These are phyloP conservation scores for Rhizophora apiculata DNA, from an alignment of 345 rosid genomes.

Conservation along the genomic window DNA sequence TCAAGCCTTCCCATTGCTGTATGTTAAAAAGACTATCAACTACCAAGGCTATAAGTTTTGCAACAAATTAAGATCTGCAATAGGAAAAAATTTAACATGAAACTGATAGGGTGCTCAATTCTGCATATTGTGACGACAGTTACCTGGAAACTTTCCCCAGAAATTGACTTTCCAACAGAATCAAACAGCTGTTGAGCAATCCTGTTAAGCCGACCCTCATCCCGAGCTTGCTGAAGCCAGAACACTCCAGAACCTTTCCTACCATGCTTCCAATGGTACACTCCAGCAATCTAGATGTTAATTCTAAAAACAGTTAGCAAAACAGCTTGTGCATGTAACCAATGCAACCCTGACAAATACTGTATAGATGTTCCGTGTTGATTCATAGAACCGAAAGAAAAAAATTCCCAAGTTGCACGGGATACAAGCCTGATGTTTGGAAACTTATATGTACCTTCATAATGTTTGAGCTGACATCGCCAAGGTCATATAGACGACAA, in stretches of 20 bases:
- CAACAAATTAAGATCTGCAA: neutral
- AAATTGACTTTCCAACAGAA: slow-evolving; percentile 85
- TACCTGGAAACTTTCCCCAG: slow-evolving; percentile 93
- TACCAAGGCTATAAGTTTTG: neutral
- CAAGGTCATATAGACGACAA: slow-evolving; percentile 80
- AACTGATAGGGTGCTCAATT: neutral
- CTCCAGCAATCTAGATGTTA: slow-evolving; percentile 69
- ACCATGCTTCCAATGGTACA: slow-evolving; percentile 95
- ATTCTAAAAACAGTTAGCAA: slow-evolving; percentile 1
- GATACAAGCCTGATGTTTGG: neutral
- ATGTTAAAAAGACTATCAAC: slow-evolving; percentile 5
- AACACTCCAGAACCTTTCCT: slow-evolving; percentile 78
- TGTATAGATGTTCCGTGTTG: neutral
- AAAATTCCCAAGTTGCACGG: too few species aligned
- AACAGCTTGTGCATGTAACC: neutral
- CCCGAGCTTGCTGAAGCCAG: slow-evolving; percentile 93
- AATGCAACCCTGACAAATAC: neutral
- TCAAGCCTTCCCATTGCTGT: slow-evolving; percentile 98
- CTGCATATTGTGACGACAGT: slow-evolving; percentile 4
- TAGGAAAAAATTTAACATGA: neutral
- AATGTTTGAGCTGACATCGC: slow-evolving; percentile 55
- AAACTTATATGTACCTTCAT: slow-evolving; percentile 62
- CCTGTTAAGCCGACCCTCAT: slow-evolving; percentile 62
- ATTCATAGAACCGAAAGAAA: neutral
- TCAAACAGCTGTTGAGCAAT: slow-evolving; percentile 87